phyloP scores from a whole-genome alignment of 177 flowering plant species.

The Tripterygium wilfordii region DNA sequence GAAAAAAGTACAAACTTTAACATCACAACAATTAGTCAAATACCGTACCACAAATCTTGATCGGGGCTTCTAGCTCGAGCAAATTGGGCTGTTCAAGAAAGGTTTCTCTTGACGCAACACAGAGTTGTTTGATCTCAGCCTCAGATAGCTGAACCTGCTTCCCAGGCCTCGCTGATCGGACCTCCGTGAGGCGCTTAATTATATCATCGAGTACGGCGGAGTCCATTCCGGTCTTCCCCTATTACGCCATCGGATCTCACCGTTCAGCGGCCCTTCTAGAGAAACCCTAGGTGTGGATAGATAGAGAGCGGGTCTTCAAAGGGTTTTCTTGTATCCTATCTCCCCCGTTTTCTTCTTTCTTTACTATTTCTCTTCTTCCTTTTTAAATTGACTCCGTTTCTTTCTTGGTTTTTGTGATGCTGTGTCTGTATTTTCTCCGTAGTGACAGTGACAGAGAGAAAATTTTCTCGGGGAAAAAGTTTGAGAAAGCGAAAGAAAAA shows the following conservation, averaged over 20 bases:
- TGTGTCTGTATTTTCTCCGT: too few species aligned
- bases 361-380: neutral
- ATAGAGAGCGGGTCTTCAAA: neutral
- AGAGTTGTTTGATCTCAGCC: constrained; percentile 54
- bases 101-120: constrained; percentile 38
- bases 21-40: neutral
- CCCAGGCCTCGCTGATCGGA: constrained; percentile 40
- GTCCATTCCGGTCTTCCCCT: constrained; percentile 27
- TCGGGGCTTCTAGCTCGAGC: constrained; percentile 62
- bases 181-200: constrained; percentile 41
- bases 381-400: neutral
- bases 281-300: neutral
- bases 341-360: neutral
- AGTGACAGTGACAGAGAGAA: too few species aligned
- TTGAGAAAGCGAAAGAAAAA: neutral
- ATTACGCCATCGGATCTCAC: constrained; percentile 20
- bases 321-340: too few species aligned
- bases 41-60: constrained; percentile 53
- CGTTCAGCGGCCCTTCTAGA: neutral
- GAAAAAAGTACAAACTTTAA: neutral
- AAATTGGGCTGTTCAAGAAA: constrained; percentile 47
- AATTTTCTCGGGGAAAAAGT: neutral
- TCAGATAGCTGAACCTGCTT: constrained; percentile 60
- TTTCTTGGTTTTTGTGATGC: too few species aligned
- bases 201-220: constrained; percentile 39